Percentiles rank a stretch among this genome's conserved stretches.
Conservation (phyloP, 1,139 yeast species). For the Blastobotrys illinoisensis region DNA sequence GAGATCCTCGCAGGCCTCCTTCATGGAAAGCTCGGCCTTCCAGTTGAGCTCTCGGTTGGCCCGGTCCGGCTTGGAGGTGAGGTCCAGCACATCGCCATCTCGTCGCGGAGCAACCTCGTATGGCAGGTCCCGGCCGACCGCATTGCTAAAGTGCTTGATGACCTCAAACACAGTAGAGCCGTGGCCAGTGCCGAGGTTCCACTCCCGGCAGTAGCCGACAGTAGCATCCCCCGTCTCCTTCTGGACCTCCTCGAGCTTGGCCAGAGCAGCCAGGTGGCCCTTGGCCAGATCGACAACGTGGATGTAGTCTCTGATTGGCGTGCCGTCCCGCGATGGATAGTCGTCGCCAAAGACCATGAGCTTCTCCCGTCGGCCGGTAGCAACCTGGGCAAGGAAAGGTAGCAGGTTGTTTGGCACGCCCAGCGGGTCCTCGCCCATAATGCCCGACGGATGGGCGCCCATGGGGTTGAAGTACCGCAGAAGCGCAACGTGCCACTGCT, state of each 20-base stretch:
- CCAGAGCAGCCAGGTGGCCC: conserved; percentile 71
- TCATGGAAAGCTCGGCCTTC: conserved; percentile 53
- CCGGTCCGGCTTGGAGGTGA: conserved; percentile 65
- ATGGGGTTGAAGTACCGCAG: conserved; percentile 77
- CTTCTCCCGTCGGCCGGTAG: conserved; percentile 64
- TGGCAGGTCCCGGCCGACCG: conserved; percentile 64
- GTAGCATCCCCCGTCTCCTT: conserved; percentile 22
- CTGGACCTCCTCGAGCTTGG: conserved; percentile 44
- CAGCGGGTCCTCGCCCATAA: conserved; percentile 74
- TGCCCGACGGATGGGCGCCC: conserved; percentile 81
- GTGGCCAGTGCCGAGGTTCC: conserved; percentile 80
- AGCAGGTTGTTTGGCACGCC: conserved; percentile 73
- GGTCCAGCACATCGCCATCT: conserved; percentile 71
- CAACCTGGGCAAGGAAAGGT: conserved; percentile 75
- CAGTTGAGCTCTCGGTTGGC: conserved; percentile 65
- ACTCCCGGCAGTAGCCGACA: conserved; percentile 59
- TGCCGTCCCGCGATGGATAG: conserved; percentile 67
- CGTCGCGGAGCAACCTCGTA: conserved; percentile 62
- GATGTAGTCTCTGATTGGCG: conserved; percentile 77
- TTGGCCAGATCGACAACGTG: conserved; percentile 79
- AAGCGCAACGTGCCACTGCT: conserved; percentile 57
- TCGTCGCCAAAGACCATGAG: conserved; percentile 63
- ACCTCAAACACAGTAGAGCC: conserved; percentile 78
- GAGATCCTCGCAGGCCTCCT: conserved; percentile 63
- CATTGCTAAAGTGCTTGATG: conserved; percentile 58